Base-by-base conservation (phyloP, 148 eudicot genomes). In the Rhododendron griersonianum region DNA sequence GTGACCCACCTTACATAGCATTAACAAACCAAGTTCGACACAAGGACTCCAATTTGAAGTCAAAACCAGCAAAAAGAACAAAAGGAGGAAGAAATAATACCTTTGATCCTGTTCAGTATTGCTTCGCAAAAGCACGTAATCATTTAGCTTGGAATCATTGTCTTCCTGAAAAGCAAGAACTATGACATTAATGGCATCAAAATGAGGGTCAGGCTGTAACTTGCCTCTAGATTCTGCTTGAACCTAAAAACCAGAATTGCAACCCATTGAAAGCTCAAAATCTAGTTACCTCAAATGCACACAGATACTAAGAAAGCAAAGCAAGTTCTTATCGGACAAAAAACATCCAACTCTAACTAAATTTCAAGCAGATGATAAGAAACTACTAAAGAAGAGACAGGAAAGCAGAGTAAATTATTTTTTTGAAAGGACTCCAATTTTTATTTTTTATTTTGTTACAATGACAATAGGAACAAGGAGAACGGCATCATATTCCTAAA, bases 151-250 rank as follows among this genome's bases (percentile, higher is more conserved):
- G 73, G 89, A 81, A 83, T 87, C 87, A 85, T 89, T 85, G 83
- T 96, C 99, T 90, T 95, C 93, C 89, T 95, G 94, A 87, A 93
- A 81, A 74, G 90, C 94, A 86, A 97, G 86, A 84, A 87, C 92
- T 84, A 97, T 87, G 84, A 93, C 41, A 89, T 93, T 97, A 86
- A 95, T 84, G 85, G 95, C 92, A 91, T 97, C 99, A 93, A 90
- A 91, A 75, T 89, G 95, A 28, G 99, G 99, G 88, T 95, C 93
- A 86, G 99, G 95, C 83, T 92, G 91, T 84, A 95, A 90, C 73
- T 97, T 98, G 74, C 96, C 99, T 88, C 95, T 92, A 53, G 93
- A 92, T 91, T 93, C 98, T 89, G 98, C 93, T 81, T 89, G 98
- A 63, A 95, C 92, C 98, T 94, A 90, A 35, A 85, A 91, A 84